phyloP scores from a whole-genome alignment of 2,329 filamentous ascomycete genomes.

The Cyphellophora europaea region DNA sequence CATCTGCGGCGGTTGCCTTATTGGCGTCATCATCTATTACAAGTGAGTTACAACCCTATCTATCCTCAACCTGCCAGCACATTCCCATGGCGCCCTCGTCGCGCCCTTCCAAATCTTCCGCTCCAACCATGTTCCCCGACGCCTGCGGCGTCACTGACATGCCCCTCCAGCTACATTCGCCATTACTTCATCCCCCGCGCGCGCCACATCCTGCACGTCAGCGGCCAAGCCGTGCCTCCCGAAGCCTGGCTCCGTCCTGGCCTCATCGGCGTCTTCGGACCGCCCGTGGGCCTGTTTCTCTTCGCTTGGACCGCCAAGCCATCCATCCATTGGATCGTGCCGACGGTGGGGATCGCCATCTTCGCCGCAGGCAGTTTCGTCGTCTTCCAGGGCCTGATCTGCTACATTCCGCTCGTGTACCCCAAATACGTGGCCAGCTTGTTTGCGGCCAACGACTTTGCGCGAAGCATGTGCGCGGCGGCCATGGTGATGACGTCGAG shows the following conservation, averaged over 20 bases:
- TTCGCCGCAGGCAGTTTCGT: conserved; percentile 16
- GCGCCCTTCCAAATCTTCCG: no score
- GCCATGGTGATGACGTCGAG: conserved; percentile 27
- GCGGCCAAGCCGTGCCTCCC: conserved; percentile 39
- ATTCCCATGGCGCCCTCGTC: no score
- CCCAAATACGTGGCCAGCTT: conserved; percentile 18
- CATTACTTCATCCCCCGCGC: conserved; percentile 37
- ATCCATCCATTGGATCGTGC: conserved; percentile 37
- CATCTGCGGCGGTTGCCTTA: conserved; percentile 45
- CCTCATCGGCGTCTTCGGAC: conserved; percentile 27
- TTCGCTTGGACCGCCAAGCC: conserved; percentile 45
- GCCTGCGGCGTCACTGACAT: no score
- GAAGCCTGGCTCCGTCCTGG: conserved; percentile 45
- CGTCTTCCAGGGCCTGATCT: conserved; percentile 19
- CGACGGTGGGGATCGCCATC: conserved; percentile 12
- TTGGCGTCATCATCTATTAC: conserved; percentile 38
- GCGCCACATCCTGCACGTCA: conserved; percentile 31
- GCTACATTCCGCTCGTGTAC: conserved; percentile 17
- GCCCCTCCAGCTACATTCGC: conserved; percentile 37
- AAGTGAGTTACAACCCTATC: no score
- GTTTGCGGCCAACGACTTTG: conserved; percentile 21
- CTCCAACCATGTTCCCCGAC: no score
- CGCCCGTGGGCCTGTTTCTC: conserved; percentile 9
- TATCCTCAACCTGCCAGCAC: no score
- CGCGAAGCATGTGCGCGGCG: conserved; percentile 21